These are phyloP conservation scores for Claviceps monticola DNA, from an alignment of 2,329 filamentous ascomycete species.

Conservation along the genomic window DNA sequence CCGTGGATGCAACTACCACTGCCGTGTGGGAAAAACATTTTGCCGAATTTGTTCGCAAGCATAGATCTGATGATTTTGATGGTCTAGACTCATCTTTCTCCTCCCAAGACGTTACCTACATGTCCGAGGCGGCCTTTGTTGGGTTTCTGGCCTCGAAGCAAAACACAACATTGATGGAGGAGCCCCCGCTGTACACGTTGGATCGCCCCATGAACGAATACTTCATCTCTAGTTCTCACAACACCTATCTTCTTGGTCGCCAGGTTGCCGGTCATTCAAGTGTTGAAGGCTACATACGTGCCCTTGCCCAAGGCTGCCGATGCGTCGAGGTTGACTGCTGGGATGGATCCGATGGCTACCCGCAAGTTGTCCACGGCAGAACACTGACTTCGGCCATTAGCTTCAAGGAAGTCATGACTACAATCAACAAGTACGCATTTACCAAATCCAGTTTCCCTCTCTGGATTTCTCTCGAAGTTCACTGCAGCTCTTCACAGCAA, in stretches of 20 bases:
- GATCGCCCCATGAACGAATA: slow-evolving; percentile 89
- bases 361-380: slow-evolving; percentile 80
- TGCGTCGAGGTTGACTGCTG: slow-evolving; percentile 98
- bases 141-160: slow-evolving; percentile 61
- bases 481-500: slow-evolving; percentile 77
- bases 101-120: slow-evolving; percentile 32
- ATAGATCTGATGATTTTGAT: slow-evolving; percentile 32
- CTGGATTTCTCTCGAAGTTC: slow-evolving; percentile 90
- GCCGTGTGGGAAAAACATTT: slow-evolving; percentile 61
- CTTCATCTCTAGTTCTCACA: slow-evolving; percentile 96
- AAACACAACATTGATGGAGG: slow-evolving; percentile 53
- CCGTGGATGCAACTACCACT: slow-evolving; percentile 52
- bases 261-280: slow-evolving; percentile 85
- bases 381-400: slow-evolving; percentile 80
- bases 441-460: slow-evolving; percentile 74
- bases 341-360: slow-evolving; percentile 80
- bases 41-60: slow-evolving; percentile 49
- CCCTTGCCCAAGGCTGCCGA: slow-evolving; percentile 76
- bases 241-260: slow-evolving; percentile 86
- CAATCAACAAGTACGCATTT: slow-evolving; percentile 92
- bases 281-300: slow-evolving; percentile 86
- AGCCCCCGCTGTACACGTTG: slow-evolving; percentile 48
- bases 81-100: slow-evolving; percentile 24
- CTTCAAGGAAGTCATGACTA: slow-evolving; percentile 82
- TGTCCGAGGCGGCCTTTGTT: slow-evolving; percentile 69